phyloP scores from a whole-genome alignment of 495 filamentous ascomycete genomes.

The Hyaloscypha variabilis region DNA sequence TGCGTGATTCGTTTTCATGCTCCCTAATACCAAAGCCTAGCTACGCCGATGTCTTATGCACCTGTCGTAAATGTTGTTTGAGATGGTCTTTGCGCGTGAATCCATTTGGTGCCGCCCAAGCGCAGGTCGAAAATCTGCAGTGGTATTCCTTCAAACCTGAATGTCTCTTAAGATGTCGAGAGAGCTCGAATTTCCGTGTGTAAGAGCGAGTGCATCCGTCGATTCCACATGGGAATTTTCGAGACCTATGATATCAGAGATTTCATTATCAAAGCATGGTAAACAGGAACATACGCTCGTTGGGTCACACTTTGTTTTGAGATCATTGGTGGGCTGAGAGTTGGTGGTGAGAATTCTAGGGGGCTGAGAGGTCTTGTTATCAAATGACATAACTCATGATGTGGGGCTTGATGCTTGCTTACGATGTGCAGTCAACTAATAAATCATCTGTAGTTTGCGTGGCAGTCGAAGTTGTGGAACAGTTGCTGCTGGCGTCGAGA shows the following conservation, averaged over 20 bases:
- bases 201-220: background rate
- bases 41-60: background rate
- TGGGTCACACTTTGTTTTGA: background rate
- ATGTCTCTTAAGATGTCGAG: background rate
- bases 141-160: background rate
- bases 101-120: background rate
- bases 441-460: background rate
- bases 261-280: background rate
- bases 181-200: background rate
- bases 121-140: background rate
- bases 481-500: background rate
- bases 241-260: background rate
- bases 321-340: background rate
- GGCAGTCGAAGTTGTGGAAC: background rate
- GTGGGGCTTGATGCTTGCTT: background rate
- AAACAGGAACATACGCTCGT: background rate
- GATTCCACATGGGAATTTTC: background rate
- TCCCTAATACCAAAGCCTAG: background rate
- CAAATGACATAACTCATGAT: background rate
- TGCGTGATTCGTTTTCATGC: background rate
- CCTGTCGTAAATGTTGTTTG: background rate
- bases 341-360: background rate
- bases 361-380: background rate
- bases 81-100: background rate
- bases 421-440: background rate